These are phyloP conservation scores for Gaillardinia entomophila DNA, from an alignment of 805 yeast species.

Conservation along the genomic window DNA sequence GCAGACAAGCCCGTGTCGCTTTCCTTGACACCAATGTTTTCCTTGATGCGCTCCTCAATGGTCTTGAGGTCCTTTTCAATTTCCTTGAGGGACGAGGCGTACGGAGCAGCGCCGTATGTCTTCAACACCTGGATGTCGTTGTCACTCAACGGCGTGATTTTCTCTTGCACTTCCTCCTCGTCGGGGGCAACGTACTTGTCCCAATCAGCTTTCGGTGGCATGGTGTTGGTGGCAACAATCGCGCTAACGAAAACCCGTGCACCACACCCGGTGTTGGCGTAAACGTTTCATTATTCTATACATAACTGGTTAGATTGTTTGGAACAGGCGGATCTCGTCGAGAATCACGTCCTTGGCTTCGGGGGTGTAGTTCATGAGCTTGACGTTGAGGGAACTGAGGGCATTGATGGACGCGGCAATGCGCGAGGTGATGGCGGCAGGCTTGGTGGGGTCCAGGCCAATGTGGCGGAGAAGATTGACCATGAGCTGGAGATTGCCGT, in stretches of 20 bases:
- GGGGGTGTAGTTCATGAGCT: neutral
- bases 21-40: conserved; percentile 90
- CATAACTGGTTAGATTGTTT: too few relatives aligned
- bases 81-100: conserved; percentile 71
- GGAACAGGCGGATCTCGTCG: too few relatives aligned
- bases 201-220: conserved; percentile 99
- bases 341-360: too few relatives aligned
- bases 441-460: neutral
- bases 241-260: neutral
- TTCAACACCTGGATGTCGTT: conserved; percentile 96
- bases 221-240: conserved; percentile 16
- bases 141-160: conserved; percentile 82
- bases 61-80: conserved; percentile 84
- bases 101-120: conserved; percentile 97
- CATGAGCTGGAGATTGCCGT: conserved; percentile 26
- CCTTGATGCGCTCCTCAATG: conserved; percentile 83
- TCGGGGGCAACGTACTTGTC: conserved; percentile 91
- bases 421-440: neutral
- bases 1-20: conserved; percentile 97
- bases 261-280: neutral
- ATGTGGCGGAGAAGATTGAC: conserved; percentile 15
- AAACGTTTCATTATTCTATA: neutral
- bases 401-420: neutral
- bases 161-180: conserved; percentile 62
- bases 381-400: neutral